A percentile compares a stretch with the other conserved stretches of the same genome.
Conservation (phyloP, 345 rosid genomes). For the Salix dunnii region DNA sequence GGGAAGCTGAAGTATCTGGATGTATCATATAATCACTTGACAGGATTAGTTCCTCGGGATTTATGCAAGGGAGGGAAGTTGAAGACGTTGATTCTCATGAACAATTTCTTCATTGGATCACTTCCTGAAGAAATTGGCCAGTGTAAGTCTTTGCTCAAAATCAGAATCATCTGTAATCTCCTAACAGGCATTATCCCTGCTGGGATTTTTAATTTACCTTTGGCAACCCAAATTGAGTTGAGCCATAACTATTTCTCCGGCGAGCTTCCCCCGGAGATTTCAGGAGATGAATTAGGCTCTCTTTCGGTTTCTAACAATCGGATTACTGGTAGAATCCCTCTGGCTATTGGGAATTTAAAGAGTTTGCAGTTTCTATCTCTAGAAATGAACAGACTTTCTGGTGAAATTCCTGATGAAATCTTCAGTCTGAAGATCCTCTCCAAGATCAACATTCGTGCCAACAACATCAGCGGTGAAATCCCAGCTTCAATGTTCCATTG, state of each 20-base stretch:
- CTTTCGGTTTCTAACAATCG: constrained; percentile 52
- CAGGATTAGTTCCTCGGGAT: constrained; percentile 63
- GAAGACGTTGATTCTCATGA: constrained; percentile 48
- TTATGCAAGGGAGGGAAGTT: constrained; percentile 65
- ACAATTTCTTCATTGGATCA: constrained; percentile 68
- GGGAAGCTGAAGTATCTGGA: constrained; percentile 58
- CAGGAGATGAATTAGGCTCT: constrained; percentile 38
- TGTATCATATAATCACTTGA: constrained; percentile 61
- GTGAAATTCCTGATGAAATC: constrained; percentile 52
- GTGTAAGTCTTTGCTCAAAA: constrained; percentile 54
- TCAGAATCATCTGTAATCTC: constrained; percentile 51
- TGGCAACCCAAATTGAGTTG: constrained; percentile 43
- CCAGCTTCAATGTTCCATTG: constrained; percentile 49
- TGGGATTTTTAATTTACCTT: constrained; percentile 62
- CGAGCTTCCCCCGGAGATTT: constrained; percentile 61
- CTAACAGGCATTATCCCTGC: constrained; percentile 65
- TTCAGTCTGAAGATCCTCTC: constrained; percentile 47
- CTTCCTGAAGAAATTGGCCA: constrained; percentile 65
- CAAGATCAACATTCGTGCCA: constrained; percentile 47
- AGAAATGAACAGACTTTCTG: constrained; percentile 52
- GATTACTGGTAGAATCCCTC: constrained; percentile 64
- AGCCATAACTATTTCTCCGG: constrained; percentile 66
- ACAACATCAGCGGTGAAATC: constrained; percentile 58
- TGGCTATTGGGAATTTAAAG: constrained; percentile 48
- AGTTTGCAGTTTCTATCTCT: constrained; percentile 44